Conservation (phyloP, 1,284 basidiomycete genomes). For the Tilletia walkeri region DNA sequence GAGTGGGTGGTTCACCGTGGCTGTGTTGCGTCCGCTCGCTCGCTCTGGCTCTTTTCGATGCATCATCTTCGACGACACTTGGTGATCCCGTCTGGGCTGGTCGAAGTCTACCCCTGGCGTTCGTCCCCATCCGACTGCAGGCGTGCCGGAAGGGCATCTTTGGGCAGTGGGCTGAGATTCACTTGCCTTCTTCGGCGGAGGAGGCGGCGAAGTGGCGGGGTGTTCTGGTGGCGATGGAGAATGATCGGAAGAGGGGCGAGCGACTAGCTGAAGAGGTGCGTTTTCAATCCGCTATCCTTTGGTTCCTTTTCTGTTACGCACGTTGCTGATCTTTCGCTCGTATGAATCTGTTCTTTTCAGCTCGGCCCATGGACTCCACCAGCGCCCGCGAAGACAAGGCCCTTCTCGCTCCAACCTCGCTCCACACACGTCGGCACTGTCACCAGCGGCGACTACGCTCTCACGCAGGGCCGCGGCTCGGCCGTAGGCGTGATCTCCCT, state of each 20-base stretch:
- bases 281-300: not conserved
- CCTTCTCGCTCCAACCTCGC: not conserved
- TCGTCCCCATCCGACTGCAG: conserved; percentile 4
- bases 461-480: conserved; percentile 32
- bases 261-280: not conserved
- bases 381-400: not conserved
- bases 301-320: not conserved
- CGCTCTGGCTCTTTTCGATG: not conserved
- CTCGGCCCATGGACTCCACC: not conserved
- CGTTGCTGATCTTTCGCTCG: not conserved
- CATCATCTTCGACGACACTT: not conserved
- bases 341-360: not conserved
- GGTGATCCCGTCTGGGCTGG: not conserved
- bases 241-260: conserved; percentile 11
- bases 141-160: conserved; percentile 16
- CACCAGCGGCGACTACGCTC: conserved; percentile 41
- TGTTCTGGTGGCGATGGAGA: not conserved
- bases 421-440: conserved; percentile 31
- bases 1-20: not conserved
- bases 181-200: not conserved
- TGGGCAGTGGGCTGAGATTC: conserved; percentile 14
- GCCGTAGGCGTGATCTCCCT: conserved; percentile 26
- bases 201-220: not conserved
- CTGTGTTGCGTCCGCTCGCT: conserved; percentile 1
- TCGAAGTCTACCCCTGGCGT: not conserved